Conservation (phyloP, 139 green algal species). For the Deuterostichococcus epilithicus region DNA sequence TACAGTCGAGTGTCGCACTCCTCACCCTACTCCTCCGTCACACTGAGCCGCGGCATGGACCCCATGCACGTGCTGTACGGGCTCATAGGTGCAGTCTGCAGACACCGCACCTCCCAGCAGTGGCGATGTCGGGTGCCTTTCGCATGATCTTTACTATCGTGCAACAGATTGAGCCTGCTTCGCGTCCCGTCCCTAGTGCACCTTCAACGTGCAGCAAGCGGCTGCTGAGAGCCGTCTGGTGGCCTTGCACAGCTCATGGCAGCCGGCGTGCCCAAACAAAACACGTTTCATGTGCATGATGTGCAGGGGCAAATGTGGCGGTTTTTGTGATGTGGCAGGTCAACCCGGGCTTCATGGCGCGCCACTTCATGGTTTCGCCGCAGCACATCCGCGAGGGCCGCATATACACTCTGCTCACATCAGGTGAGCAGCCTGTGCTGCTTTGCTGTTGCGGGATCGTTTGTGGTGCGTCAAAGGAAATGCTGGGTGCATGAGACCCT, state of each 20-base stretch:
- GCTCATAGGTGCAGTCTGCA: not conserved
- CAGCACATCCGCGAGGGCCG: slow-evolving; percentile 1
- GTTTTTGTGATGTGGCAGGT: not conserved
- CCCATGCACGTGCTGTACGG: not conserved
- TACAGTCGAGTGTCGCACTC: not conserved
- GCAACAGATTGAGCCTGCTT: not conserved
- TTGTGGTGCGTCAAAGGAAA: too few species aligned
- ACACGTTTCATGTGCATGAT: not conserved
- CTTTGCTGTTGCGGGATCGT: too few species aligned
- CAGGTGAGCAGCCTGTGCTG: slow-evolving; percentile 5
- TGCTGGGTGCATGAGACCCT: too few species aligned
- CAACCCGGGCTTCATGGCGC: not conserved
- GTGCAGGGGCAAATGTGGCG: not conserved
- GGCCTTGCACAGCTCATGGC: not conserved
- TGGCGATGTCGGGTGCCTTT: too few species aligned
- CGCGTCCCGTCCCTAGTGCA: not conserved
- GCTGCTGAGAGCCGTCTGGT: not conserved
- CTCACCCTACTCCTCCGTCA: not conserved
- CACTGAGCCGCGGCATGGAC: not conserved
- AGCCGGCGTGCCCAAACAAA: not conserved
- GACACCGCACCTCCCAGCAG: too few species aligned
- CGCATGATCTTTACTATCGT: too few species aligned
- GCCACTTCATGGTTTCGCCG: not conserved
- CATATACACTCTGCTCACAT: slow-evolving; percentile 1
- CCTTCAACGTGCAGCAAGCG: not conserved